These are phyloP conservation scores for Thuja plicata DNA, from an alignment of 83 land plant genomes.

Conservation along the genomic window DNA sequence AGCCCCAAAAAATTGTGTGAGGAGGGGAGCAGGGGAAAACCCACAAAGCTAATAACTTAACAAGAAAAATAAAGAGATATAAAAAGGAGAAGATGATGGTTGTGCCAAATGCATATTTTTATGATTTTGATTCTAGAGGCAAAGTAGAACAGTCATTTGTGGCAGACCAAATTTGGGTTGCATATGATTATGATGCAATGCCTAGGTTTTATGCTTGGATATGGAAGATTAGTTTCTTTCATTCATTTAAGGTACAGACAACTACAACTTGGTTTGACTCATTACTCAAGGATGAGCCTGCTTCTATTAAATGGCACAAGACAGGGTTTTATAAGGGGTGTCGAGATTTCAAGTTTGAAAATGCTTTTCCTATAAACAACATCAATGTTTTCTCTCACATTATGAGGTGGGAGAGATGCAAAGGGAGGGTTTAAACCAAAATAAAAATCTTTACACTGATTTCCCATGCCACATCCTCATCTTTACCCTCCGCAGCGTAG, in stretches of 20 bases:
- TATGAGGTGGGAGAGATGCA: slow-evolving; percentile 3
- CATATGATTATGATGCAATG: slow-evolving; percentile 85
- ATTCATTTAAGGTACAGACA: slow-evolving; percentile 19
- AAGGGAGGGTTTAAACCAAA: slow-evolving; percentile 4
- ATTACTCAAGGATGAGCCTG: not conserved
- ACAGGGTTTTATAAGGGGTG: slow-evolving; percentile 1
- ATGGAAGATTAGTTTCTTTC: not conserved
- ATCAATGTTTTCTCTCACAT: slow-evolving; percentile 23
- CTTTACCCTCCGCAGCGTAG: not conserved
- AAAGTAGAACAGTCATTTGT: slow-evolving; percentile 60
- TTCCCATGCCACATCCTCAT: not conserved
- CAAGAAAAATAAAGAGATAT: not conserved
- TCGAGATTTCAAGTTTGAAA: slow-evolving; percentile 18
- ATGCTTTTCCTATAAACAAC: not conserved
- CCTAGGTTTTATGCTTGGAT: slow-evolving; percentile 61
- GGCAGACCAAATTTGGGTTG: slow-evolving; percentile 81
- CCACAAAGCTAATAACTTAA: not conserved
- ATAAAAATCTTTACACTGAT: too few relatives aligned
- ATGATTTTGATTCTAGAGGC: slow-evolving; percentile 79
- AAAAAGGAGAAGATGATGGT: not conserved
- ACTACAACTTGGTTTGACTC: slow-evolving; percentile 19
- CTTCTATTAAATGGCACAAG: not conserved
- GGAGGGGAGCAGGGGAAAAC: not conserved
- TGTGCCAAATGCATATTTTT: slow-evolving; percentile 81
- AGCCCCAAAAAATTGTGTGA: slow-evolving; percentile 10